Conservation (phyloP, 345 rosid species). For the Melastoma malabathricum region DNA sequence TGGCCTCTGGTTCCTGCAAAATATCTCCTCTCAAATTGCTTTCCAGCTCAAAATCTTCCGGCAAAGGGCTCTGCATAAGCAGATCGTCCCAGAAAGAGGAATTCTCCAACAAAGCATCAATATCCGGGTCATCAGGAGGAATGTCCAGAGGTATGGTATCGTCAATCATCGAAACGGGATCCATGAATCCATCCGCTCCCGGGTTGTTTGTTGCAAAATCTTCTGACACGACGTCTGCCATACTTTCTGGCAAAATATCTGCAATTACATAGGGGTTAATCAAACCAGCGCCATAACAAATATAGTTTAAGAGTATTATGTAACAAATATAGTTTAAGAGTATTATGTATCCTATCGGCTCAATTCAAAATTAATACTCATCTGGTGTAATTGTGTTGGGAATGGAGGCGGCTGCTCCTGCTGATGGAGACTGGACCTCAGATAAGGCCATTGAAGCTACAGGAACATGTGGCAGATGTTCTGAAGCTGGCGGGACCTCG, state of each 20-base stretch:
- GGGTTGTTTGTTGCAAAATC: slow-evolving; percentile 25
- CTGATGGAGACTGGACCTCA: slow-evolving; percentile 31
- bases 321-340: slow-evolving; percentile 4
- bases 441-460: slow-evolving; percentile 10
- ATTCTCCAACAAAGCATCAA: slow-evolving; percentile 44
- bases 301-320: background rate
- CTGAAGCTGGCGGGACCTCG: slow-evolving; percentile 54
- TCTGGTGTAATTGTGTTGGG: background rate
- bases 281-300: slow-evolving; percentile 25
- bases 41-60: slow-evolving; percentile 49
- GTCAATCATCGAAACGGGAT: slow-evolving; percentile 28
- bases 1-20: slow-evolving; percentile 21
- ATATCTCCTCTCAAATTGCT: slow-evolving; percentile 15
- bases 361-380: background rate
- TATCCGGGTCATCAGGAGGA: slow-evolving; percentile 39
- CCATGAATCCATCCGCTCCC: slow-evolving; percentile 29
- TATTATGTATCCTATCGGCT: background rate
- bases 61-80: slow-evolving; percentile 36
- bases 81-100: slow-evolving; percentile 40
- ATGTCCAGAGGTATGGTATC: slow-evolving; percentile 37
- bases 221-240: slow-evolving; percentile 20
- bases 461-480: slow-evolving; percentile 12
- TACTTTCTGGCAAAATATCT: slow-evolving; percentile 35
- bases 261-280: slow-evolving; percentile 37
- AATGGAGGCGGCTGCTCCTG: slow-evolving; percentile 10